Base-by-base conservation (phyloP, 768 basidiomycete species). In the Hygrophoropsis aurantiaca region DNA sequence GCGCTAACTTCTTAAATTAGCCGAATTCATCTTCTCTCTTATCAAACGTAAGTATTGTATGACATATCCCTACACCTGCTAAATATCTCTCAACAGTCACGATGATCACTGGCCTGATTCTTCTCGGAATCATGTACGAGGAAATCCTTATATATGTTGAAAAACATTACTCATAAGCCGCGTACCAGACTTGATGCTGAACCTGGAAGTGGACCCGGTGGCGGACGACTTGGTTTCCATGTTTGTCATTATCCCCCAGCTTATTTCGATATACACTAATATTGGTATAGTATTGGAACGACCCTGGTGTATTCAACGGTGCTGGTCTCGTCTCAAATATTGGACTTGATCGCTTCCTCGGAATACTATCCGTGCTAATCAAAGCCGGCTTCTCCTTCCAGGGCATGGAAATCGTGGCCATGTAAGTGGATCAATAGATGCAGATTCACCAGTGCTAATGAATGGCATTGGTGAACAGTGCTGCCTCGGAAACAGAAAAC, bases 311-410 rank as follows among this genome's bases (percentile, higher is more conserved):
- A 8, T 24, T 73, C 38, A 54, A 55, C 15, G 54, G 61, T 13
- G 60, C 68, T 11, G 59, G 56, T 3, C 60, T 72, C 15, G 69
- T 62, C 2, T 57, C 56, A 2, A 40, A 61, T 36, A 25, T 55
- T 11, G 64, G 68, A 34, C 50, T 77, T 35, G 74, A 78, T 46
- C 59, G 64, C 18, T 74, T 74, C 61, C 55, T 76, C 18, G 74
- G 60, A 16, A 61, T 74, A 42, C 23, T 75, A 33, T 60, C 65
- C 25, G 74, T 74, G 3, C 51, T 80, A 47, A 71, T 79, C 35
- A 73, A 75, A 53, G 80, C 79, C 11, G 81, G 81, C 1, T 92
- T 88, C 74, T 87, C 87, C 3, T 88, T 82, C 74, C 82, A 86
- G 61, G 86, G 81, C 37, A 82, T 87, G 75, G 87, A 90, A 58